Conservation (phyloP, 164 flowering plant genomes). For the Malania oleifera region DNA sequence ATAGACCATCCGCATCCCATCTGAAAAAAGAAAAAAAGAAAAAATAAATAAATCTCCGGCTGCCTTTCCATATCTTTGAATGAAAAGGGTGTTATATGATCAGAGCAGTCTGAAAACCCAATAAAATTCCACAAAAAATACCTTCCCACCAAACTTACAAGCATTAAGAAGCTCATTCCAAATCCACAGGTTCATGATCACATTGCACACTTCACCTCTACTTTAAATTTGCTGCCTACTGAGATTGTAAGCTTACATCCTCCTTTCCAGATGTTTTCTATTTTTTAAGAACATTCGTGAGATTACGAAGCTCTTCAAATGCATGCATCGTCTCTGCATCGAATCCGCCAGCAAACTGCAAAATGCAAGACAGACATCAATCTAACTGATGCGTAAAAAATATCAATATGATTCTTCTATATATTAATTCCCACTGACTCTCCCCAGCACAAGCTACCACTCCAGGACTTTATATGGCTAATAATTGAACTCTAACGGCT, state of each 20-base stretch:
- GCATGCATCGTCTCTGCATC: slow-evolving; percentile 94
- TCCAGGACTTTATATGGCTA: no score
- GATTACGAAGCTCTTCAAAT: slow-evolving; percentile 79
- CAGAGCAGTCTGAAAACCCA: no score
- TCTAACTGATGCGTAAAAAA: not conserved
- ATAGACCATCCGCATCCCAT: no score
- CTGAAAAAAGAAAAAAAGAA: no score
- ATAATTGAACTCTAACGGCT: no score
- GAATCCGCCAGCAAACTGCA: slow-evolving; percentile 98
- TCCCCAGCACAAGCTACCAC: not conserved
- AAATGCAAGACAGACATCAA: not conserved
- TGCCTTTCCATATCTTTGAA: no score
- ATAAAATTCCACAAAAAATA: no score
- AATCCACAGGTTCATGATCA: not conserved
- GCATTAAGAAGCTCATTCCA: not conserved
- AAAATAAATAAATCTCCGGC: no score
- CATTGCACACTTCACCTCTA: not conserved
- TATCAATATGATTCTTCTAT: not conserved
- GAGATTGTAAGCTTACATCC: slow-evolving; percentile 35
- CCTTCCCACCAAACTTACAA: no score
- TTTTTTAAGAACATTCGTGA: slow-evolving; percentile 47
- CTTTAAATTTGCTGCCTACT: slow-evolving; percentile 28
- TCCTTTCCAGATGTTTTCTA: slow-evolving; percentile 6
- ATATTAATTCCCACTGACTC: not conserved
- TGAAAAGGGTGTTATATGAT: no score